These are phyloP conservation scores for Moringa oleifera DNA, from an alignment of 345 rosid species.

Conservation along the genomic window DNA sequence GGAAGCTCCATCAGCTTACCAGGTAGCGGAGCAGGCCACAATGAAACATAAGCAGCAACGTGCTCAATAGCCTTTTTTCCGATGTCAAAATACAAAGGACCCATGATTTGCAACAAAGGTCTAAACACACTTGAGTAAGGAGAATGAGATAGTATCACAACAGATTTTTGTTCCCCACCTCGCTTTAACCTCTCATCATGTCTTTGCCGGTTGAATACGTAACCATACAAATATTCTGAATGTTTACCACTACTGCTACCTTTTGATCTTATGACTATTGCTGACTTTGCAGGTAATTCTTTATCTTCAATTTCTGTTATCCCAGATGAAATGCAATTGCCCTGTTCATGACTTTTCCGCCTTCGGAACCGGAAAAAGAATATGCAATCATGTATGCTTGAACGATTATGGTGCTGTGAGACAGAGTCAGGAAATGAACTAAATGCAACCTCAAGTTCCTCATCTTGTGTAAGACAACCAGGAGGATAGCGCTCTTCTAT, in stretches of 20 bases:
- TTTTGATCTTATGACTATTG: constrained; percentile 12
- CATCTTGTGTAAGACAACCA: constrained; percentile 54
- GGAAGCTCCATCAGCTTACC: constrained; percentile 94
- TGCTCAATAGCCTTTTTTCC: constrained; percentile 86
- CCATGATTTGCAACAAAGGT: constrained; percentile 92
- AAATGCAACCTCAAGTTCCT: constrained; percentile 89
- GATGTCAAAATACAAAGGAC: constrained; percentile 81
- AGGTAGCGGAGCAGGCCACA: constrained; percentile 84
- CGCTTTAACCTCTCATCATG: constrained; percentile 93
- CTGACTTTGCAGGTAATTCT: constrained; percentile 22
- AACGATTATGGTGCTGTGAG: constrained; percentile 79
- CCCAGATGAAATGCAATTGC: constrained; percentile 25
- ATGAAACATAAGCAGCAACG: constrained; percentile 78
- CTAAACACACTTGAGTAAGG: constrained; percentile 86
- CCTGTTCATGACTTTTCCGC: constrained; percentile 32
- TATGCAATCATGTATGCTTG: constrained; percentile 94
- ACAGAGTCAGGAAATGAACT: constrained; percentile 96
- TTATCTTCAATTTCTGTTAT: constrained; percentile 24
- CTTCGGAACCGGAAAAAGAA: constrained; percentile 89
- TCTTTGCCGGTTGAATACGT: constrained; percentile 89
- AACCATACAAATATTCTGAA: constrained; percentile 67
- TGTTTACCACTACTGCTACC: constrained; percentile 10
- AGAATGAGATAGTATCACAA: constrained; percentile 73
- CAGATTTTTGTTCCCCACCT: constrained; percentile 96
- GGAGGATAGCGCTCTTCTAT: constrained; percentile 90